These are phyloP conservation scores for Xylogone sp. DNA, from an alignment of 2,329 filamentous ascomycete species.

Conservation along the genomic window DNA sequence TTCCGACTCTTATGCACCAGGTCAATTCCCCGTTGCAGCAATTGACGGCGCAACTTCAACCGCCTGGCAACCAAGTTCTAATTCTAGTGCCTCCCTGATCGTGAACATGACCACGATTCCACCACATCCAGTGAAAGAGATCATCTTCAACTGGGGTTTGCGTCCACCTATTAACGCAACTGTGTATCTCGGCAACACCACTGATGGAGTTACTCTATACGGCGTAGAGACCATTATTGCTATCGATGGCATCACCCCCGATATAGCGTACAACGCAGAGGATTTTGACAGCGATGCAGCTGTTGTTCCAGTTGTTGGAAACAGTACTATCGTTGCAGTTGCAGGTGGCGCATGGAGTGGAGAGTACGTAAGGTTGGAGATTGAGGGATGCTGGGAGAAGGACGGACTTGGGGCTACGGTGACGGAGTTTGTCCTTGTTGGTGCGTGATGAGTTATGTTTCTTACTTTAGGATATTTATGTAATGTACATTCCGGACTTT, in stretches of 20 bases:
- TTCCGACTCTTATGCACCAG: conserved; percentile 46
- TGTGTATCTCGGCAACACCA: conserved; percentile 47
- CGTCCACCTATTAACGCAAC: conserved; percentile 49
- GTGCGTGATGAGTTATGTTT: no score
- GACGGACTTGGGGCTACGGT: conserved; percentile 44
- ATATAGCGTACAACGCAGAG: conserved; percentile 19
- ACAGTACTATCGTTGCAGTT: conserved; percentile 21
- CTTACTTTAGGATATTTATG: no score
- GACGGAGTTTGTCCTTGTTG: conserved; percentile 44
- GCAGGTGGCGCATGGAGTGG: conserved; percentile 25
- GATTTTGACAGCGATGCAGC: conserved; percentile 6
- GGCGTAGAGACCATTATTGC: conserved; percentile 14
- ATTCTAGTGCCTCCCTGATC: conserved; percentile 49
- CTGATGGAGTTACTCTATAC: conserved; percentile 12
- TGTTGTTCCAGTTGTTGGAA: conserved; percentile 24
- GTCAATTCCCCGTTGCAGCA: conserved; percentile 66
- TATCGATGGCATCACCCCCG: conserved; percentile 16
- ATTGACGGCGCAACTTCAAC: conserved; percentile 64
- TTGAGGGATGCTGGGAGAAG: conserved; percentile 41
- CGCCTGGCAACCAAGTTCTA: conserved; percentile 60
- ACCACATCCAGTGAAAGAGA: conserved; percentile 38
- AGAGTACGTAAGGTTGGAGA: conserved; percentile 34
- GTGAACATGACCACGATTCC: conserved; percentile 42
- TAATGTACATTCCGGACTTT: no score
- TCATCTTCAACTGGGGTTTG: conserved; percentile 59